These are phyloP conservation scores for Petunia hybrid DNA, from an alignment of 305 asterid species.

Conservation along the genomic window DNA sequence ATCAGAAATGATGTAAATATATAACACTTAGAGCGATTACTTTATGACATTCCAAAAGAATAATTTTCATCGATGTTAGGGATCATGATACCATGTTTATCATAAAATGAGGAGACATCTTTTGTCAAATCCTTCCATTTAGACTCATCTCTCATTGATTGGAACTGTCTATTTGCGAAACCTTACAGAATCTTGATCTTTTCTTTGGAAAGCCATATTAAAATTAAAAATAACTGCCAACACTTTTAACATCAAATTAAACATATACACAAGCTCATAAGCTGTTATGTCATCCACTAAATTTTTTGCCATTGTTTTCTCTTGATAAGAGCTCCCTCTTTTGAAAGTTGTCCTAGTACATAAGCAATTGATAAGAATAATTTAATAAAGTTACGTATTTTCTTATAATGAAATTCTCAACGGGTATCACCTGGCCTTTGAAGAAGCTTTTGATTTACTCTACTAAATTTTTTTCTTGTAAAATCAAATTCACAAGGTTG, in stretches of 20 bases:
- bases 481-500: too few relatives aligned
- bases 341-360: not conserved
- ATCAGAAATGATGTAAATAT: not conserved
- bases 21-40: not conserved
- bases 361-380: not conserved
- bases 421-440: too few relatives aligned
- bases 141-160: too few relatives aligned
- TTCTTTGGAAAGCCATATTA: not conserved
- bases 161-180: not conserved
- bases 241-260: conserved; percentile 24
- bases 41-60: not conserved
- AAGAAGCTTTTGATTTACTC: not conserved
- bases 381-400: not conserved
- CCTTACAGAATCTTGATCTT: conserved; percentile 32
- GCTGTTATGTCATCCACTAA: not conserved
- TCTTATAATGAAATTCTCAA: too few relatives aligned
- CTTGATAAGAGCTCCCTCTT: not conserved
- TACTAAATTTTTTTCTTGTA: too few relatives aligned
- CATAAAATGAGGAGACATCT: too few relatives aligned
- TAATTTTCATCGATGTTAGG: not conserved
- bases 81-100: not conserved
- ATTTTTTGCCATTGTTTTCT: too few relatives aligned
- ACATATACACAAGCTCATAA: conserved; percentile 2
- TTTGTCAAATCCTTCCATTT: too few relatives aligned
- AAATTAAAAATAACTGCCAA: not conserved